These are phyloP conservation scores for Stromatinia cepivora DNA, from an alignment of 2,329 filamentous ascomycete genomes.

Conservation along the genomic window DNA sequence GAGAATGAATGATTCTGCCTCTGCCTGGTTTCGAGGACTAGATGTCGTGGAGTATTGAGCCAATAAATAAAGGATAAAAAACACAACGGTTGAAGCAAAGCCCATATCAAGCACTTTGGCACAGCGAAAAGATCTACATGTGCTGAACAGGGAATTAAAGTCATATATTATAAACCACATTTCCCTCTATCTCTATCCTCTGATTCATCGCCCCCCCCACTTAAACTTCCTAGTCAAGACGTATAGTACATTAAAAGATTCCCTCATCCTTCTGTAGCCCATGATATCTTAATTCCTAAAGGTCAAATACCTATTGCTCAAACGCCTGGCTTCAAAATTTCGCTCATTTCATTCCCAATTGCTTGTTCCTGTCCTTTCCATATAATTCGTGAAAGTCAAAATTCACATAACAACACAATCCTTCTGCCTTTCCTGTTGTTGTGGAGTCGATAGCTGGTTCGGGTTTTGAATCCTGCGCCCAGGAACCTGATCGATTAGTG, in stretches of 20 bases:
- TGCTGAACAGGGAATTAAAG: neutral
- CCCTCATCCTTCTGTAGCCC: neutral
- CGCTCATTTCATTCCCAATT: neutral
- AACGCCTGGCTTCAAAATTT: conserved; percentile 1
- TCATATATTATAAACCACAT: neutral
- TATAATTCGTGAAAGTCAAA: conserved; percentile 3
- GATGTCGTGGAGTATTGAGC: neutral
- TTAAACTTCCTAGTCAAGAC: neutral
- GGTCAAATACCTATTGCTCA: neutral
- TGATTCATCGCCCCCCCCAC: neutral
- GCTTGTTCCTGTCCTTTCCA: neutral
- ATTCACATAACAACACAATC: conserved; percentile 38
- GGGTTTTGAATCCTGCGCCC: conserved; percentile 33
- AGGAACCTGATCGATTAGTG: conserved; percentile 31
- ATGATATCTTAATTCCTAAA: conserved; percentile 11
- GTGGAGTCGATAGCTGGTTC: conserved; percentile 1
- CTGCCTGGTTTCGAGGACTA: too few relatives aligned
- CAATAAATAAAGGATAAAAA: neutral
- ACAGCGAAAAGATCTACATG: neutral
- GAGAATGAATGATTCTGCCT: neutral
- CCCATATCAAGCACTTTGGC: neutral
- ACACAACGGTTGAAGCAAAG: neutral
- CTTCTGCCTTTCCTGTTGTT: conserved; percentile 28
- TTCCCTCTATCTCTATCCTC: neutral
- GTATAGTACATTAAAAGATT: conserved; percentile 9